Base-by-base conservation (phyloP, 805 yeast genomes). In the Candida adriatica region DNA sequence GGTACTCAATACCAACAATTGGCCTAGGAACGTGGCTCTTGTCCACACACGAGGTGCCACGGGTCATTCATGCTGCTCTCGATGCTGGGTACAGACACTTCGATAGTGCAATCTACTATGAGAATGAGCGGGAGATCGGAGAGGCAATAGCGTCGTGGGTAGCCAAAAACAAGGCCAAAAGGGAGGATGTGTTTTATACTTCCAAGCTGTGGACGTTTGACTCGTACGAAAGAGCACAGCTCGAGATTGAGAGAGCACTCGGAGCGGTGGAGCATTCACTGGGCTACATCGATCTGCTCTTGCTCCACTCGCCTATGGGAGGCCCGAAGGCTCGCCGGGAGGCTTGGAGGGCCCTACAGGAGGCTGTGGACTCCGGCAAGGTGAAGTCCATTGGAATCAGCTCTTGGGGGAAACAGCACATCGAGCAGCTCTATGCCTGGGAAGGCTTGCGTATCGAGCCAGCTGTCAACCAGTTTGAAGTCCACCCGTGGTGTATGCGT, bases 351-450 rank as follows among this genome's bases (percentile, higher is more conserved):
- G 90, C 88, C 1, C 63, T 83, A 68, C 88, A 83, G 53, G 92
- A 83, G 46, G 76, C 73, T 16, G 80, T 76, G 15, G 73, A 66
- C 16, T 60, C 59, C 6, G 81, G 85, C 5, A 57, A 64, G 32
- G 76, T 81, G 29, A 70, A 64, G 47, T 68, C 83, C 10, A 75
- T 84, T 37, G 95, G 94, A 18, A 87, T 84, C 11, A 80, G 92
- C 6, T 79, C 80, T 53, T 84, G 70, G 53, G 85, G 86, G 24
- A 48, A 57, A 14, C 59, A 59, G 3, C 86, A 78, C 52, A 55
- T 83, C n/a, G 69, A 75, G 35, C 79, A 79, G 49, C 54, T 84
- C 27, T 61, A 79, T 27, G 47, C 73, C 19, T 75, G 84, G 81
- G 68, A 68, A 3, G 73, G 66, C 1, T 50, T 71, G 39, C 69